phyloP scores from a whole-genome alignment of 306 rosid species.

The Prosopis cineraria region DNA sequence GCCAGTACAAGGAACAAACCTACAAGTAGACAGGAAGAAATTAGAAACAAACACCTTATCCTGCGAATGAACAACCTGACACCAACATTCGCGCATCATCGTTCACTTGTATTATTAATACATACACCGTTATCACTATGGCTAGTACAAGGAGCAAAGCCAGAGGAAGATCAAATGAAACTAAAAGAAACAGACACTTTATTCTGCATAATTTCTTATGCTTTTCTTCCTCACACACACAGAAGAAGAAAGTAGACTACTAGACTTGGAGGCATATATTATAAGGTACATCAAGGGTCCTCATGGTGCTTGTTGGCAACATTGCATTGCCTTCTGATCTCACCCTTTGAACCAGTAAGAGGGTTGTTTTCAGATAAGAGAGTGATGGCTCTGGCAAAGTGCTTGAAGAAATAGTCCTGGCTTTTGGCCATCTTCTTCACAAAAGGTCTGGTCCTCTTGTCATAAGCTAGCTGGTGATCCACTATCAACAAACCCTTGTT shows the following conservation, averaged over 20 bases:
- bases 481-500: constrained; percentile 82
- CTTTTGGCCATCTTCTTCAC: constrained; percentile 98
- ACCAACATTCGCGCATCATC: too few species aligned
- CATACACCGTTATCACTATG: constrained; percentile 35
- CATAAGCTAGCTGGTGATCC: constrained; percentile 84
- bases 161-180: neutral
- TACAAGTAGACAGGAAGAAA: neutral
- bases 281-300: constrained; percentile 26
- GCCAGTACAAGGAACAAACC: constrained; percentile 5
- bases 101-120: neutral
- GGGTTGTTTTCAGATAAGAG: constrained; percentile 93
- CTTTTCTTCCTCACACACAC: constrained; percentile 34
- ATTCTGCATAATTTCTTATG: constrained; percentile 37
- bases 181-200: constrained; percentile 15
- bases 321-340: constrained; percentile 90
- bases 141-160: constrained; percentile 6
- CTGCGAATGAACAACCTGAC: too few species aligned
- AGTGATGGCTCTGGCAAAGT: constrained; percentile 78
- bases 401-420: constrained; percentile 86
- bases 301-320: constrained; percentile 78
- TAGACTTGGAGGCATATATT: neutral
- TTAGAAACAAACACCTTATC: constrained; percentile 31
- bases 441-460: constrained; percentile 86
- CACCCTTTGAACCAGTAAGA: constrained; percentile 86
- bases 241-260: constrained; percentile 27